Evolutionary conservation across 106 monocot genomes (phyloP).

Genomic region (Chionographis japonica): DNA sequence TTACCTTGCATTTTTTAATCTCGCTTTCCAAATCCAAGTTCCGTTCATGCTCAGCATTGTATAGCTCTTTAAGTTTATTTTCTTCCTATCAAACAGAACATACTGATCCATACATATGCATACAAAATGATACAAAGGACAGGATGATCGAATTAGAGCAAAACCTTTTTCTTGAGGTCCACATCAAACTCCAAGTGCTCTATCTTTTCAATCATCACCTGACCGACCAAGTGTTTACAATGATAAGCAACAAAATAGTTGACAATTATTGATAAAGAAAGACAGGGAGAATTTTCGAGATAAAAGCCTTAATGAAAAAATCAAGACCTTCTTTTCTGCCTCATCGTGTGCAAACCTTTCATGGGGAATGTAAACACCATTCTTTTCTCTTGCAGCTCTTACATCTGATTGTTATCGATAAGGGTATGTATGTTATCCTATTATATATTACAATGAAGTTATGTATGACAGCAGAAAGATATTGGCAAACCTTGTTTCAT

Average conservation of each 20-base stretch:
- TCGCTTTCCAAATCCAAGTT: conserved; percentile 44
- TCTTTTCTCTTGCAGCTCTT: conserved; percentile 80
- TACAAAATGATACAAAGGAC: background rate
- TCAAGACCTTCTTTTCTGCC: conserved; percentile 65
- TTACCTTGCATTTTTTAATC: conserved; percentile 50
- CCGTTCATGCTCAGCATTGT: conserved; percentile 46
- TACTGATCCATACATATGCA: conserved; percentile 2
- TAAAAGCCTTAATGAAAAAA: background rate
- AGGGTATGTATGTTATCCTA: background rate
- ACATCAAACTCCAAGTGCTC: conserved; percentile 35
- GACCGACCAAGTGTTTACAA: background rate
- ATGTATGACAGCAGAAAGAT: background rate
- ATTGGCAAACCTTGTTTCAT: conserved; percentile 62
- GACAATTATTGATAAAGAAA: no score
- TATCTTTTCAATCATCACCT: conserved; percentile 63
- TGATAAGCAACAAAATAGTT: background rate
- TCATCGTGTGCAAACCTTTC: conserved; percentile 67
- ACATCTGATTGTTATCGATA: conserved; percentile 40
- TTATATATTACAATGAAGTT: background rate
- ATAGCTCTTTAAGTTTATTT: conserved; percentile 44
- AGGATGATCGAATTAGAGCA: background rate
- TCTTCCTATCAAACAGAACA: conserved; percentile 41
- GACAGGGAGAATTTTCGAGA: no score
- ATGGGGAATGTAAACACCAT: conserved; percentile 69
- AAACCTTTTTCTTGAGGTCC: conserved; percentile 36